phyloP scores from a whole-genome alignment of 208 protist species.

The Herpetomonas samuelpessoai region DNA sequence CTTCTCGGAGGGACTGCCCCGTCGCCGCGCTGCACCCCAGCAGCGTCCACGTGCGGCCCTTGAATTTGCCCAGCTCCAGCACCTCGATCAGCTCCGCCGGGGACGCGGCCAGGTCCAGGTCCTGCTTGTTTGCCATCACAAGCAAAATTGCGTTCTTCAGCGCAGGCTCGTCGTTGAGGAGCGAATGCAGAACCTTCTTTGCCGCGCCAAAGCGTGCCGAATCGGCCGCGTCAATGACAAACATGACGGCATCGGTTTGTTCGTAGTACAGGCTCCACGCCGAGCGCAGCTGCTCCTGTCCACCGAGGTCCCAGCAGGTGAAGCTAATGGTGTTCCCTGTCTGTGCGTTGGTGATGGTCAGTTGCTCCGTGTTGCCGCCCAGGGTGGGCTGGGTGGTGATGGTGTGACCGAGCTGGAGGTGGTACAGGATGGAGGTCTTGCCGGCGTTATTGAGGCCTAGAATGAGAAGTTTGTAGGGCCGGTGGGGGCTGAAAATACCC shows the following conservation, averaged over 20 bases:
- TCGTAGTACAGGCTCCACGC: conserved; percentile 97
- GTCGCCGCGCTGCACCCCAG: conserved; percentile 93
- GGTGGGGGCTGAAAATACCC: conserved; percentile 42
- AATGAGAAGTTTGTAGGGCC: conserved; percentile 91
- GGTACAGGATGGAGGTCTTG: conserved; percentile 98
- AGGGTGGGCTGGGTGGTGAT: conserved; percentile 98
- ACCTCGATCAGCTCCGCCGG: conserved; percentile 83
- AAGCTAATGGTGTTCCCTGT: conserved; percentile 82
- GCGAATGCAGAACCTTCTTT: conserved; percentile 74
- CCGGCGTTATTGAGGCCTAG: conserved; percentile 96
- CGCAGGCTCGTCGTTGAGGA: conserved; percentile 84
- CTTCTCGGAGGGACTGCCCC: conserved; percentile 88
- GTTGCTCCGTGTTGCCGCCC: conserved; percentile 95
- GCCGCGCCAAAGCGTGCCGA: conserved; percentile 61
- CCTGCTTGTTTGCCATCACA: conserved; percentile 97
- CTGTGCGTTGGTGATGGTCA: conserved; percentile 96
- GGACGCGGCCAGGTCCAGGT: conserved; percentile 80
- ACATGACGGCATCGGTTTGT: conserved; percentile 93
- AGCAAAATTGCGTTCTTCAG: conserved; percentile 86
- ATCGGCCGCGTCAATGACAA: conserved; percentile 93
- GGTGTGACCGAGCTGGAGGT: conserved; percentile 96
- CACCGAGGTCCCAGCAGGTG: conserved; percentile 97
- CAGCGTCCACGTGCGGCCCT: conserved; percentile 92
- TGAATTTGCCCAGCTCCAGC: conserved; percentile 86
- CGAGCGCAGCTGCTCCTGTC: conserved; percentile 90